Conservation (phyloP, 2,329 filamentous ascomycete species). For the Ambrosiella beaveri region DNA sequence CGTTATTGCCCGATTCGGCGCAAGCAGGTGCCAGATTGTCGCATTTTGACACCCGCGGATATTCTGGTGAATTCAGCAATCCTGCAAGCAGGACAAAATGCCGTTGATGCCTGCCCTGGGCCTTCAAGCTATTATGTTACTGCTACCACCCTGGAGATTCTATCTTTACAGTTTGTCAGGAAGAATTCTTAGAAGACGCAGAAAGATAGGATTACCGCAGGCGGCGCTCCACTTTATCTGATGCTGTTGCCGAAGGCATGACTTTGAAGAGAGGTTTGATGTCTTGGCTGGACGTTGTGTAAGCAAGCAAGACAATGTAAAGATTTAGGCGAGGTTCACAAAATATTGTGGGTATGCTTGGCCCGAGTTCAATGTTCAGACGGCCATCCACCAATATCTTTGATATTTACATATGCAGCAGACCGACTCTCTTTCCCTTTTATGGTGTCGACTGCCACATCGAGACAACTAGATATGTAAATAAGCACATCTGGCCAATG, state of each 20-base stretch:
- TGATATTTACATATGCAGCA: too few species aligned
- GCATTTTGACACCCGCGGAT: too few species aligned
- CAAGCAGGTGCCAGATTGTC: too few species aligned
- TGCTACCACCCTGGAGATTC: not conserved
- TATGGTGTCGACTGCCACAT: too few species aligned
- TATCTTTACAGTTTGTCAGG: not conserved
- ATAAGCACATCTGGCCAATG: too few species aligned
- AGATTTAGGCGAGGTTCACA: not conserved
- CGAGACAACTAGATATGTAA: too few species aligned
- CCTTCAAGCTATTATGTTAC: not conserved
- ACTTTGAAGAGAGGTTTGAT: not conserved
- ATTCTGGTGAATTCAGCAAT: too few species aligned
- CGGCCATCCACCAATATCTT: too few species aligned
- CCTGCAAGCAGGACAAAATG: too few species aligned
- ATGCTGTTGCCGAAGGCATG: constrained; percentile 6
- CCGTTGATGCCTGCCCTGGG: not conserved
- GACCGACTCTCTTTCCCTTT: too few species aligned
- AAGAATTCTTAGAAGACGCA: not conserved
- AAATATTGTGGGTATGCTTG: not conserved
- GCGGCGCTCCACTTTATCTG: constrained; percentile 3
- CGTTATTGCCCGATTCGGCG: too few species aligned
- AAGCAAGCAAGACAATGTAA: not conserved
- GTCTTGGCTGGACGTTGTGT: not conserved
- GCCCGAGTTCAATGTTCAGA: too few species aligned
- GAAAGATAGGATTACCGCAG: not conserved